Evolutionary conservation across 2,329 filamentous ascomycete species (phyloP).

Genomic region (Epichloe hybrida): DNA sequence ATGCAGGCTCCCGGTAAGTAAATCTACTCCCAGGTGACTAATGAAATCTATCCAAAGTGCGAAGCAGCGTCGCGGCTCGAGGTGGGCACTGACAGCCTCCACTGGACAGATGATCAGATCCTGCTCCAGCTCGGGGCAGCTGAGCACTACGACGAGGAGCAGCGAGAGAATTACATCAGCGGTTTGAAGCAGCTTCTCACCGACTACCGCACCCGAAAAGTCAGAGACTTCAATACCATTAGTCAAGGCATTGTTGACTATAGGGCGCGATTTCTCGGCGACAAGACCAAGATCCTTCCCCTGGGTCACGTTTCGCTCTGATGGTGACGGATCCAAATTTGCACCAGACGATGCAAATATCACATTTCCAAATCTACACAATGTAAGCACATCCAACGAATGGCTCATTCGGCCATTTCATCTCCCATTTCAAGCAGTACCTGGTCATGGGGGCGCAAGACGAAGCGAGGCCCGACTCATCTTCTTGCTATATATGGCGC

Average conservation of each 20-base stretch:
- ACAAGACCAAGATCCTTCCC: conserved; percentile 48
- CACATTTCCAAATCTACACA: neutral
- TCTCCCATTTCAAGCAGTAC: neutral
- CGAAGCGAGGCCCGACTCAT: neutral
- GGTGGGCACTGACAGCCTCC: conserved; percentile 34
- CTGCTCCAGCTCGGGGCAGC: conserved; percentile 57
- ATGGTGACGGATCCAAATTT: neutral
- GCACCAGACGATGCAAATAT: neutral
- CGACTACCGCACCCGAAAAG: conserved; percentile 43
- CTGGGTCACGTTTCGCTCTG: conserved; percentile 32
- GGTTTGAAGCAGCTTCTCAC: conserved; percentile 49
- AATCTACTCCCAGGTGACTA: conserved; percentile 7
- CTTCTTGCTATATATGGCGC: neutral
- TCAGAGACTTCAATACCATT: conserved; percentile 53
- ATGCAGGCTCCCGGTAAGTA: conserved; percentile 26
- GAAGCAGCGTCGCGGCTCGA: conserved; percentile 8
- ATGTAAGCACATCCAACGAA: conserved; percentile 4
- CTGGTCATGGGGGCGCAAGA: neutral
- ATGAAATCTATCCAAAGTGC: conserved; percentile 5
- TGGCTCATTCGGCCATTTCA: neutral
- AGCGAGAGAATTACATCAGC: conserved; percentile 46
- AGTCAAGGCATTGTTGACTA: conserved; percentile 54
- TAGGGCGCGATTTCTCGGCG: conserved; percentile 49
- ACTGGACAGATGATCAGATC: conserved; percentile 53
- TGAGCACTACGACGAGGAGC: conserved; percentile 48